Evolutionary conservation across 2,329 filamentous ascomycete species (phyloP), one percentile per base, ranked within the genome.

Genomic region (Phialophora tarda): DNA sequence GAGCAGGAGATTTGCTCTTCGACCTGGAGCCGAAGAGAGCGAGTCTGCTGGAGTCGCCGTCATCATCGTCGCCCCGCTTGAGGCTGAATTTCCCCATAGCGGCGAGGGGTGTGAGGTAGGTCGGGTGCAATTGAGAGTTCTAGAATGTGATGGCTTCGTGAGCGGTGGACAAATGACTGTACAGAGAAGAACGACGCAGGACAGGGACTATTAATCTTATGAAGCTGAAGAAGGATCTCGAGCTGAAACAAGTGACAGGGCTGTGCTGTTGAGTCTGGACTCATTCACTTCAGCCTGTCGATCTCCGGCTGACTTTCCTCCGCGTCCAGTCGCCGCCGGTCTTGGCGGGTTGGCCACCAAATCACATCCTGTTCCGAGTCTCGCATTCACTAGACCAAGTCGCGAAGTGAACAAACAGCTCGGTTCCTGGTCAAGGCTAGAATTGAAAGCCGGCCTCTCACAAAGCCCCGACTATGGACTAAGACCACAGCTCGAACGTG

Each of bases 11-110:
- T 75, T 86, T 86, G 71, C 80, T 81, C 75, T 85, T 87, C 21
- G 81, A 82, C 69, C 83, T 79, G 70, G 80, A 80, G 70, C 85
- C 85, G 72, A 89, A 88, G 34, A 89, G 83, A n/a, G 85, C 84
- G 64, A 79, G 80, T 75, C 85, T 84, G 75, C 80, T 82, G 47
- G 78, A 77, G 65, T 84, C 79, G 69, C 53, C 53, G n/a, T 84
- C 84, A 73, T 79, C 82, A 67, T 81, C 80, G 70, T 81, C 81
- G 68, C 80, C 82, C 75, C 87, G 88, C 75, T 85, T 86, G 71
- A 72, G 64, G 50, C 81, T 80, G 73, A 82, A 80, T 66, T 77
- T 77, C 62, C 74, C 73, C 80, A 81, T 82, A 11, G 28, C 17
- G 41, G 56, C n/a, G 38, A 12, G 21, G 14, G n/a, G 32, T 26